phyloP scores from a whole-genome alignment of 495 filamentous ascomycete genomes.

The Rusavskia elegans region DNA sequence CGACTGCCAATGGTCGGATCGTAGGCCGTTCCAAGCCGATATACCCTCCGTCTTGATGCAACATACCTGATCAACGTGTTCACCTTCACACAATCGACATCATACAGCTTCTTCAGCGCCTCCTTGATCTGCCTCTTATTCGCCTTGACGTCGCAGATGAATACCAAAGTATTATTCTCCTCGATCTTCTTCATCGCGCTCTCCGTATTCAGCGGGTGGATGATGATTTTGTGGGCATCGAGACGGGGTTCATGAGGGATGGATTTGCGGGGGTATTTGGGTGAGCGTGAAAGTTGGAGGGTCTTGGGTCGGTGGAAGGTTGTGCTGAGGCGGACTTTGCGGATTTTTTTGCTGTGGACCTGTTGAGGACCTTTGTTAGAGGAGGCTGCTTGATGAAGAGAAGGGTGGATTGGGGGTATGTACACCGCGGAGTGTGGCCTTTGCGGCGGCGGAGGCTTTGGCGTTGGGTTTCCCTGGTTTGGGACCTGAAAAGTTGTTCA shows the following conservation, averaged over 20 bases:
- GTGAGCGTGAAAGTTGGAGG: constrained; percentile 72
- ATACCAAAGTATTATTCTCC: constrained; percentile 99
- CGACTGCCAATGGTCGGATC: too few species aligned
- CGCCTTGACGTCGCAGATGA: constrained; percentile 94
- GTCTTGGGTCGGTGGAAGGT: constrained; percentile 98
- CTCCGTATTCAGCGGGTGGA: constrained; percentile 88
- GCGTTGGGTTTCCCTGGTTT: constrained; percentile 47
- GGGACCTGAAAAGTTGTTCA: constrained; percentile 31
- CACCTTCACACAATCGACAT: constrained; percentile 94
- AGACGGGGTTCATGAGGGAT: constrained; percentile 78
- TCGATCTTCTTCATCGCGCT: constrained; percentile 99
- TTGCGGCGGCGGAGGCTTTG: constrained; percentile 81
- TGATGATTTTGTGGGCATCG: constrained; percentile 82
- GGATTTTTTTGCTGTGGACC: constrained; percentile 68
- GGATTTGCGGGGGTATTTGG: constrained; percentile 95
- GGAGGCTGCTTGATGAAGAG: constrained; percentile 4
- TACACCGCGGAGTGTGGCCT: constrained; percentile 84
- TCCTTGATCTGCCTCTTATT: constrained; percentile 99
- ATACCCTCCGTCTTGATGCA: neutral
- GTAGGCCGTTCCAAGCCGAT: too few species aligned
- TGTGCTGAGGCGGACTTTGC: constrained; percentile 81
- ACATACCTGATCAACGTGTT: constrained; percentile 93
- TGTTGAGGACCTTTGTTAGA: constrained; percentile 23
- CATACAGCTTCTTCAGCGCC: constrained; percentile 97
- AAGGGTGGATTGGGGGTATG: constrained; percentile 27